Percentiles rank a stretch among this genome's conserved stretches.
Conservation (phyloP, 805 yeast genomes). For the Myxozyma nipponensis region DNA sequence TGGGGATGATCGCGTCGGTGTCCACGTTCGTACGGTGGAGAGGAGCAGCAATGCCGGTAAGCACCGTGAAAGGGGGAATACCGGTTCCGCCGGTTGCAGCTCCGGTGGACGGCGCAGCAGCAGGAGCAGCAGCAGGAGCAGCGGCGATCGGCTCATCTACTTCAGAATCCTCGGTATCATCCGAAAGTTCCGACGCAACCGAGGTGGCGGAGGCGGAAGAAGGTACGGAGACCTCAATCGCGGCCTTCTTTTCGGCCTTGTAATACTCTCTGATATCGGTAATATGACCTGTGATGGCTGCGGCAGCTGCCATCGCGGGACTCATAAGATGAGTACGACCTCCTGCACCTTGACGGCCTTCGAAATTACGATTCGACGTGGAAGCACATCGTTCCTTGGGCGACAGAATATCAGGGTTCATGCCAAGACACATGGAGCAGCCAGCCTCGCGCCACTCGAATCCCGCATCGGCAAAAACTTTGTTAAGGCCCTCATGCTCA, state of each 20-base stretch:
- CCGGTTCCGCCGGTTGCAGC: slow-evolving; percentile 45
- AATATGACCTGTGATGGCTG: slow-evolving; percentile 86
- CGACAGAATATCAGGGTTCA: slow-evolving; percentile 95
- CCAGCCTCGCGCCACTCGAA: slow-evolving; percentile 99
- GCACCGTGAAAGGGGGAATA: slow-evolving; percentile 68
- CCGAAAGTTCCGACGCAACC: slow-evolving; percentile 36
- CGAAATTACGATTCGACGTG: slow-evolving; percentile 96
- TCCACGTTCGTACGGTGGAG: slow-evolving; percentile 92
- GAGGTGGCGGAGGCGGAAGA: slow-evolving; percentile 37
- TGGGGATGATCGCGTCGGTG: slow-evolving; percentile 98
- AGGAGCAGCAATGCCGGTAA: slow-evolving; percentile 90
- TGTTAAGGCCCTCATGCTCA: slow-evolving; percentile 90
- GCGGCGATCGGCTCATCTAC: slow-evolving; percentile 65
- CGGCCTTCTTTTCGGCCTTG: slow-evolving; percentile 56
- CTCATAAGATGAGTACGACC: slow-evolving; percentile 97
- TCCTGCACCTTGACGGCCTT: slow-evolving; percentile 97
- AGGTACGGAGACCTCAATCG: slow-evolving; percentile 43
- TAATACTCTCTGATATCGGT: slow-evolving; percentile 82
- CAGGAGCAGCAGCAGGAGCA: slow-evolving; percentile 35
- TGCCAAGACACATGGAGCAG: slow-evolving; percentile 98
- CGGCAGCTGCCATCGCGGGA: slow-evolving; percentile 99
- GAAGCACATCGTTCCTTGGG: slow-evolving; percentile 99
- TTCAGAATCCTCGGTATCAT: slow-evolving; percentile 45
- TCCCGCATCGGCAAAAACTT: slow-evolving; percentile 86
- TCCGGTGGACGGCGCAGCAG: slow-evolving; percentile 32